These are phyloP conservation scores for Xylaria sp. DNA, from an alignment of 2,329 filamentous ascomycete genomes.

Conservation along the genomic window DNA sequence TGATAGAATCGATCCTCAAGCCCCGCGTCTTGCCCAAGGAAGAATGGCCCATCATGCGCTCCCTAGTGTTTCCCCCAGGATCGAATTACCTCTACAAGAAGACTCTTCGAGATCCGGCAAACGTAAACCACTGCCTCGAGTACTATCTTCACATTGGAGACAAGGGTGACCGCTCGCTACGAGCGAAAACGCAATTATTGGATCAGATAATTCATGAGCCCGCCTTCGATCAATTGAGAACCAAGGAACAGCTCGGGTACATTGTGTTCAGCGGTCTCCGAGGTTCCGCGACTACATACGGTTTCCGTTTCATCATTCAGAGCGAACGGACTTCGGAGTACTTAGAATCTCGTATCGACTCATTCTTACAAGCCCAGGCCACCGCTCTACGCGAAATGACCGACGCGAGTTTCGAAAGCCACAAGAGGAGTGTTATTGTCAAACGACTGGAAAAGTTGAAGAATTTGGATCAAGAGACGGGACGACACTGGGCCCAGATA, in stretches of 20 bases:
- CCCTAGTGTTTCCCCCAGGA: conserved; percentile 79
- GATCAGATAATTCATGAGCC: conserved; percentile 94
- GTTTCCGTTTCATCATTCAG: conserved; percentile 91
- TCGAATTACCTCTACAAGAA: conserved; percentile 87
- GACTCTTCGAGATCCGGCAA: conserved; percentile 83
- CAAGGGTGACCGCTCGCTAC: conserved; percentile 72
- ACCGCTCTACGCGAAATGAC: conserved; percentile 78
- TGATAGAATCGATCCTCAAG: conserved; percentile 81
- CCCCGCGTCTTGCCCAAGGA: conserved; percentile 76
- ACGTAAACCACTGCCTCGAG: conserved; percentile 88
- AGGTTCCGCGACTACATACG: conserved; percentile 78
- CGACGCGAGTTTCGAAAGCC: conserved; percentile 84
- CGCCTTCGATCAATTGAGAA: conserved; percentile 91
- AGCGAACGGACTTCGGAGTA: conserved; percentile 88
- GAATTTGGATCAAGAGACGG: conserved; percentile 87
- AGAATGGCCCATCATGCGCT: conserved; percentile 83
- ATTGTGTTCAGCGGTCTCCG: conserved; percentile 88
- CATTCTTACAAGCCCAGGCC: conserved; percentile 77
- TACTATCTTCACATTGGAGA: conserved; percentile 78
- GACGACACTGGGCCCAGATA: conserved; percentile 86
- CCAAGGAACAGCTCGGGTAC: conserved; percentile 97
- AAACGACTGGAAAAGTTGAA: conserved; percentile 91
- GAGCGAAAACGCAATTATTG: conserved; percentile 82
- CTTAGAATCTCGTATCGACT: conserved; percentile 86
- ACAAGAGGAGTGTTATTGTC: conserved; percentile 89